Base-by-base conservation (phyloP, 805 yeast species). In the Osmozyma mogii region DNA sequence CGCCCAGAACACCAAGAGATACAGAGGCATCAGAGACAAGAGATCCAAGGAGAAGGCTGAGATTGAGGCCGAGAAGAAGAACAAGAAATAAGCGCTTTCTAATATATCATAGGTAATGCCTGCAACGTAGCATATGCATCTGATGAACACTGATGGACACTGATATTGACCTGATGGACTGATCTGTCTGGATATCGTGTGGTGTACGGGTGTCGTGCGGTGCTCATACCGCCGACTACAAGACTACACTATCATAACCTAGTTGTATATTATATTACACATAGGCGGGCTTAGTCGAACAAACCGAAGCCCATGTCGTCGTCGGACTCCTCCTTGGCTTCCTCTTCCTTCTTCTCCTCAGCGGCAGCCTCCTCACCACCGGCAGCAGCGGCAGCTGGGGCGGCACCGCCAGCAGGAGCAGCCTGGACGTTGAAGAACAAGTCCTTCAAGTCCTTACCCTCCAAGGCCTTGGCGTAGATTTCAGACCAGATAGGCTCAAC, bases 21-120 rank as follows among this genome's bases (percentile, higher is more conserved):
- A 75, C 82, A 74, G 68, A 66, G 99, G 99, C 77, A 73, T 76
- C 72, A 87, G 94, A 73, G 97, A 79, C 65, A 92, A 89, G 94
- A 83, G 96, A 74, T 95, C 95, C 59, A 78, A 66, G 63, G 96
- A 88, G 52, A 77, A 76, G 75, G 96, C 96, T 66, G 97, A 85
- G 74, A 97, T 96, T 67, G 98, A 88, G 75, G 95, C 94, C 72
- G 96, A 87, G 61, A 88, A 88, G 89, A 58, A 61, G 59, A 88
- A 88, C 88, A 85, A 85, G 80, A 85, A 84, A 78, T 34, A 31
- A 21, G 27, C 25, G 17, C 31, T 32, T 27, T 32, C 28, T 29
- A 37, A 35, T 35, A 35, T 37, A 37, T n/a, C n/a, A n/a, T n/a
- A n/a, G n/a, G n/a, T n/a, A n/a, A n/a, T n/a, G n/a, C n/a, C n/a